Conservation (phyloP, 2,329 filamentous ascomycete genomes). For the Xylaria sp. region DNA sequence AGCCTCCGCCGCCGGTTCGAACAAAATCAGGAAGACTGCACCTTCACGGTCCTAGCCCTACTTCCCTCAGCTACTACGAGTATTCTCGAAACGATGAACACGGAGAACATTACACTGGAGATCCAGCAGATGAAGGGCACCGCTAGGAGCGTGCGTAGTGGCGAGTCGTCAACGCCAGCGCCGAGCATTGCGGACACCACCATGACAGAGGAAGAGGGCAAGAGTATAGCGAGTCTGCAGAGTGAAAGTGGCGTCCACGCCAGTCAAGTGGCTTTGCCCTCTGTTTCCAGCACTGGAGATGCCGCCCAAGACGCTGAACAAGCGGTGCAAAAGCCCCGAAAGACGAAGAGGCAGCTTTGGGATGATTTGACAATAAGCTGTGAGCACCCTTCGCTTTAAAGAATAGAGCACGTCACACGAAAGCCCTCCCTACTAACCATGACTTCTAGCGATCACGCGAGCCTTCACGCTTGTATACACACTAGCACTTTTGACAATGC, state of each 20-base stretch:
- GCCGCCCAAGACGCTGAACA: conserved; percentile 56
- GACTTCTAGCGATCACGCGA: conserved; percentile 78
- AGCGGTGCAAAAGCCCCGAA: conserved; percentile 65
- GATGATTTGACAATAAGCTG: conserved; percentile 96
- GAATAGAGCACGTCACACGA: not conserved
- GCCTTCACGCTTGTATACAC: conserved; percentile 94
- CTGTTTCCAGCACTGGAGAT: conserved; percentile 56
- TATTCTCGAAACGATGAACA: conserved; percentile 86
- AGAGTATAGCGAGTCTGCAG: conserved; percentile 78
- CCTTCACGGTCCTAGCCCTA: conserved; percentile 95
- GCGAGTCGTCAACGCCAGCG: conserved; percentile 58
- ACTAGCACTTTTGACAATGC: conserved; percentile 84
- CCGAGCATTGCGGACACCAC: conserved; percentile 75
- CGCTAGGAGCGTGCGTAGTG: conserved; percentile 71
- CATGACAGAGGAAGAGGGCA: conserved; percentile 82
- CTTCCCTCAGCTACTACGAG: conserved; percentile 91
- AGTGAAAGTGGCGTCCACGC: conserved; percentile 87
- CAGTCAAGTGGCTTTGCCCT: conserved; percentile 75
- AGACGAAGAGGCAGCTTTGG: conserved; percentile 94
- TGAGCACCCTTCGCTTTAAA: conserved; percentile 57
- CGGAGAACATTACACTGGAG: conserved; percentile 91
- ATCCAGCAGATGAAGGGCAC: conserved; percentile 89
- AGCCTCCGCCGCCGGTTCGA: conserved; percentile 96
- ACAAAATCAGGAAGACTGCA: conserved; percentile 99
- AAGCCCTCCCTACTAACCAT: conserved; percentile 18